Evolutionary conservation across 495 filamentous ascomycete species (phyloP), one percentile per base, ranked within the genome.

Genomic region (Astrothelium macrocarpum): DNA sequence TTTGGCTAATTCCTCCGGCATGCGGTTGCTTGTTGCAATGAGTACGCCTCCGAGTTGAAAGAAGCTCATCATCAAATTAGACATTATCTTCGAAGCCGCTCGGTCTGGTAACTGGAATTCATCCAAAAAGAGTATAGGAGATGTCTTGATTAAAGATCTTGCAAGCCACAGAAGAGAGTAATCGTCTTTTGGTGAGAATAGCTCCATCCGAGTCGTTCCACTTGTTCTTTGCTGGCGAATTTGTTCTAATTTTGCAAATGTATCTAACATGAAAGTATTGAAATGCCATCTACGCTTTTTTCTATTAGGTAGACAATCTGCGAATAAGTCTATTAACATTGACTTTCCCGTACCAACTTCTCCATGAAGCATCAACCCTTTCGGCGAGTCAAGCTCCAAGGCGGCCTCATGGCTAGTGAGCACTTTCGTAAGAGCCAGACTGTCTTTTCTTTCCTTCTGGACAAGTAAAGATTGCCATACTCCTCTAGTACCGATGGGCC

Each of bases 81-180:
- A 87, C 62, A 90, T 72, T 26, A 89, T 86, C 69, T 89, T 89
- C 60, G 81, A 83, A 18, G 86, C 80, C 0, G 81, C 85, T 62
- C 84, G 78, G 71, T 89, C 87, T 0, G 87, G 87, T 16, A 90
- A 74, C 67, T 90, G 87, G 65, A 90, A 90, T 68, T 90, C 86
- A 64, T 90, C 86, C 1, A 90, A 73, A 59, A 90, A 90, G 1
- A 90, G 71, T 61, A 90, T 87, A 1, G 87, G 87, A 29, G 83
- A 84, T 28, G 80, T 82, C 66, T 84, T 77, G 12, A 87, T 79
- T 73, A 87, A 79, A 43, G 89, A 84, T 61, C 84, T 82, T 3
- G 87, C 88, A 59, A 88, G 76, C 78, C 80, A 83, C 2, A 91
- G 71, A 23, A 90, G 71, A 0, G 82, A 83, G 67, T 88, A 81